Evolutionary conservation across 331 rosid genomes (phyloP), one percentile per base, ranked within the genome.

Genomic region (Malus hybrid): DNA sequence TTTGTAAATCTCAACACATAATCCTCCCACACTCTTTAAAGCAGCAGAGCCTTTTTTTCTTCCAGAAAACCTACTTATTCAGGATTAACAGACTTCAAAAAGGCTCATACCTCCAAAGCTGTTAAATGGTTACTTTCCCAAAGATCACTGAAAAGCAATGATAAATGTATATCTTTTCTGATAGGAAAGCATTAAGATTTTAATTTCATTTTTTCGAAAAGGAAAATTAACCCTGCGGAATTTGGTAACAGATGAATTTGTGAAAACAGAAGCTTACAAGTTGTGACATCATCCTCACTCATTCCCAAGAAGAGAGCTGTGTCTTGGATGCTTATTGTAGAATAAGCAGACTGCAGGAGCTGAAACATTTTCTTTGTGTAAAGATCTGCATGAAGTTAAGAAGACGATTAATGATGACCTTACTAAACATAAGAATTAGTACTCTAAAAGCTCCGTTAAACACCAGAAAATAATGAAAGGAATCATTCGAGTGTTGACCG

Each of bases 341-440:
- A 93, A 85, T 89, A 93, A 16, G 96, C 98, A 72, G 93, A 87
- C 79, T 77, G 82, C 80, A 93, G 74, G 77, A 93, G 83, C 86
- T 87, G 89, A 80, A 80, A 76, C 80, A 76, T 76, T 65, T 77
- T 77, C 75, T 75, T 76, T 13, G 78, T 82, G 82, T 78, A 82
- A 75, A 80, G 80, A 39, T 77, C 83, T 82, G 78, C 63, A 81
- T 14, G 46, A 79, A 55, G 64, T 76, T 74, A 74, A 80, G 74
- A 79, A 20, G 7, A 44, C 2, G 28, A 20, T 28, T 28, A 39
- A 62, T 29, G 22, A 44, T n/a, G 39, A n/a, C 11, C 16, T 22
- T 36, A 56, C 15, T 39, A 71, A 16, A 31, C 46, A 65, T 24
- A 39, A 27, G 6, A 72, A 79, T 24, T 7, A 56, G 15, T 9